Evolutionary conservation across 2,329 filamentous ascomycete species (phyloP).

Genomic region (Xylaria sp.): DNA sequence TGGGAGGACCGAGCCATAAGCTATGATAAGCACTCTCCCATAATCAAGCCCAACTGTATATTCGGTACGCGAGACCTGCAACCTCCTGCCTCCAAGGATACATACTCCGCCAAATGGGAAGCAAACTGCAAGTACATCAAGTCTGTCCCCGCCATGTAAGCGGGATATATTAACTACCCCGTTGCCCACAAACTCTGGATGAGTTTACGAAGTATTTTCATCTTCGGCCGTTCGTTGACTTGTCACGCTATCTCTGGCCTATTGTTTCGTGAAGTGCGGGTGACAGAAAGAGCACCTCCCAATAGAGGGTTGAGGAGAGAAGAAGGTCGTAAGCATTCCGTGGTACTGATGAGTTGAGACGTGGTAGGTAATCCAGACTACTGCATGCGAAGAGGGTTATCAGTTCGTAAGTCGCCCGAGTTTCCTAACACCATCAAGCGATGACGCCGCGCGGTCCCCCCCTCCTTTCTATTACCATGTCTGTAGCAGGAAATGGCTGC

Average conservation of each 20-base stretch:
- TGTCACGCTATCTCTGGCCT: slow-evolving; percentile 53
- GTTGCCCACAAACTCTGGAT: slow-evolving; percentile 59
- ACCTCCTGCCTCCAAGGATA: not conserved
- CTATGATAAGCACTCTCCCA: not conserved
- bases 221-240: slow-evolving; percentile 54
- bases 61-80: not conserved
- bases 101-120: too few species aligned
- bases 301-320: slow-evolving; percentile 51
- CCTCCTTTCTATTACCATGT: not conserved
- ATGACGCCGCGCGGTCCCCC: slow-evolving; percentile 1
- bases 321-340: not conserved
- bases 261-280: slow-evolving; percentile 54
- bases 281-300: slow-evolving; percentile 53
- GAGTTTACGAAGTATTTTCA: slow-evolving; percentile 51
- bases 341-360: not conserved
- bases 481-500: too few species aligned
- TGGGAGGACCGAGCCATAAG: not conserved
- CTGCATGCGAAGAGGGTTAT: not conserved
- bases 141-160: slow-evolving; percentile 53
- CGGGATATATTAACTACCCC: too few species aligned
- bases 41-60: not conserved
- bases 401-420: not conserved
- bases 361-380: slow-evolving; percentile 30
- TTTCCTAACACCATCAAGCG: not conserved
- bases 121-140: slow-evolving; percentile 41